Base-by-base conservation (phyloP, 2,329 filamentous ascomycete genomes). In the Phaeomoniella chlamydospora region DNA sequence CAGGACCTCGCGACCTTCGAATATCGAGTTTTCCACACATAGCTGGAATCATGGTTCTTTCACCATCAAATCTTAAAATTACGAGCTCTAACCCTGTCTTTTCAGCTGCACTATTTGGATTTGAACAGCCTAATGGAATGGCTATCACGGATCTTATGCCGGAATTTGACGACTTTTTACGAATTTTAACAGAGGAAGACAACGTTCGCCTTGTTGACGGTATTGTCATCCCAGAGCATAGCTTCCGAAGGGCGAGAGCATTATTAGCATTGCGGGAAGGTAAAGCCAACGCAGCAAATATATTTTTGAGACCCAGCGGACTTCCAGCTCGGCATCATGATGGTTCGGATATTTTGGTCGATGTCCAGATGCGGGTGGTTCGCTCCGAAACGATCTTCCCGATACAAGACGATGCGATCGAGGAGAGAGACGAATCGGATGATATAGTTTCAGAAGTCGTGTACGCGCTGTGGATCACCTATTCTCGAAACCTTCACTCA, bases 11-110 rank as follows among this genome's bases (percentile, higher is more conserved):
- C 13, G 77, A 83, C 44, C 70, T 98, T 43, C 77, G 84, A 35
- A 73, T 98, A 31, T 94, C 88, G 12, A 94, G 86, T 52, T 93
- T 94, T 45, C 90, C 90, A 12, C 88, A 98, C 53, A 94, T 98
- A 58, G 90, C 90, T 37, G 90, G 90, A 34, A 94, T 98, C 49
- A 77, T 98, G 51, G 87, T 98, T 5, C 68, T 98, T 10, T 80
- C 82, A n/a, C 80, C 88, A 2, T 64, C 75, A 18, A 76, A 71
- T 1, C 68, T 96, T 43, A 73, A 74, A 34, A 81, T 98, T 48
- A 82, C 82, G 52, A 94, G 87, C 59, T 90, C 87, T 5, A 98
- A 98, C 55, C 83, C 85, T 3, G 88, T 92, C 14, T 96, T 98
- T 52, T 92, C 84, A 5, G 81, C 84, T 4, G 85, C 87, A 0